Evolutionary conservation across 805 yeast genomes (phyloP), one percentile per base, ranked within the genome.

Genomic region (Torulaspora franciscae): DNA sequence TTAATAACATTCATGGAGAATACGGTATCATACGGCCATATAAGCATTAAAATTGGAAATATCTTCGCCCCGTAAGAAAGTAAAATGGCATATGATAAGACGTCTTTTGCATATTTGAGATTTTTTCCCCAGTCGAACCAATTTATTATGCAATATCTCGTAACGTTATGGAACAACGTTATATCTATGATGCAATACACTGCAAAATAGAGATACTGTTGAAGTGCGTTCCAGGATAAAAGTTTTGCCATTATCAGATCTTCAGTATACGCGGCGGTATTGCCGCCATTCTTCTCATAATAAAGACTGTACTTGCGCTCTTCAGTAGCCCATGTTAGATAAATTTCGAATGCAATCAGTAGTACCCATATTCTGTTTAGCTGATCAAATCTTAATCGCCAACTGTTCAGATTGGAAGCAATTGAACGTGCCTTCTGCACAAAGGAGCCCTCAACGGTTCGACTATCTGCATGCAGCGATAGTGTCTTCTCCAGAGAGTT

Each of bases 11-110:
- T 68, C 15, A 80, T 74, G 0, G 84, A 82, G 3, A 83, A 71
- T 1, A 83, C 72, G n/a, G 85, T 77, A 59, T 93, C 96, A 58
- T 93, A 93, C 0, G 95, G 93, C 99, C 99, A 93, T 28, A 93
- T 91, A 26, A 93, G 71, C 90, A 91, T 91, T 27, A 93, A 72
- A 14, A 93, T 83, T 0, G 99, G 99, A 50, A 91, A 82, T 17
- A 91, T 70, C 58, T 85, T 87, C 32, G 91, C 82, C 0, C 86
- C 79, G 35, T 87, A 80, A 0, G 97, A 81, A 5, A 89, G 74
- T 36, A 90, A 60, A 1, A 89, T 73, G 0, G 95, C 83, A 7
- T 81, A 73, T 0, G 88, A 74, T 13, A 90, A 62, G 60, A 40
- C 64, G 52, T 33, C 45, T 28, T 38, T 55, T n/a, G 58, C 53